Conservation (phyloP, 1,284 basidiomycete species). For the Cerrena zonata region DNA sequence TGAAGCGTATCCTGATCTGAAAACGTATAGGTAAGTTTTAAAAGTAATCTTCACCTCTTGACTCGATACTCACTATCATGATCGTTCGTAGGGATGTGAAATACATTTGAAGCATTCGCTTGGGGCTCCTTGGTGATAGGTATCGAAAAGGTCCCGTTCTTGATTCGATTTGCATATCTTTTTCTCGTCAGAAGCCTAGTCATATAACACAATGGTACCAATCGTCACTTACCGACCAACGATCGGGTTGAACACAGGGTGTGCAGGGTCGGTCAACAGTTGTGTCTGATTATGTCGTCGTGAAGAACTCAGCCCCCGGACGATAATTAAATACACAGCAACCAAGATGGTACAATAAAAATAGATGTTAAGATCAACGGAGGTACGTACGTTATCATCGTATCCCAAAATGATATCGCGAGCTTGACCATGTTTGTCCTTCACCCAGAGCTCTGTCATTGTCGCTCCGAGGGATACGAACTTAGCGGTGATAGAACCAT, state of each 20-base stretch:
- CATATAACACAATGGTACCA: not conserved
- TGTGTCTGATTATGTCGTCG: conserved; percentile 25
- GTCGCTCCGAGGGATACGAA: conserved; percentile 51
- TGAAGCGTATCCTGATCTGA: conserved; percentile 42
- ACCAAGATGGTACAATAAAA: too few species aligned
- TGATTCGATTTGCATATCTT: conserved; percentile 47
- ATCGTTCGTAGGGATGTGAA: conserved; percentile 48
- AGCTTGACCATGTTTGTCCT: conserved; percentile 39
- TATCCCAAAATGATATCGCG: conserved; percentile 49
- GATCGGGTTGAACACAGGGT: conserved; percentile 47
- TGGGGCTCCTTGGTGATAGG: conserved; percentile 45
- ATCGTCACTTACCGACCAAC: conserved; percentile 37
- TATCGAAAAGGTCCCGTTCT: conserved; percentile 51
- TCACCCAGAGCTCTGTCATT: conserved; percentile 48
- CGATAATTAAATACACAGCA: too few species aligned
- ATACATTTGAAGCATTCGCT: conserved; percentile 41
- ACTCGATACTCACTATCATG: conserved; percentile 34
- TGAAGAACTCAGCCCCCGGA: not conserved
- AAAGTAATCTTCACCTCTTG: conserved; percentile 5
- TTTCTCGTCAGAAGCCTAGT: not conserved
- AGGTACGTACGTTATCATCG: conserved; percentile 41
- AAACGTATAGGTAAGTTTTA: conserved; percentile 16
- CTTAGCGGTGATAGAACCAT: conserved; percentile 48
- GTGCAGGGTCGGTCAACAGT: conserved; percentile 40
- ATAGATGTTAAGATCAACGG: not conserved